Evolutionary conservation across 1,284 basidiomycete species (phyloP).

Genomic region (Apiotrichum siamense): DNA sequence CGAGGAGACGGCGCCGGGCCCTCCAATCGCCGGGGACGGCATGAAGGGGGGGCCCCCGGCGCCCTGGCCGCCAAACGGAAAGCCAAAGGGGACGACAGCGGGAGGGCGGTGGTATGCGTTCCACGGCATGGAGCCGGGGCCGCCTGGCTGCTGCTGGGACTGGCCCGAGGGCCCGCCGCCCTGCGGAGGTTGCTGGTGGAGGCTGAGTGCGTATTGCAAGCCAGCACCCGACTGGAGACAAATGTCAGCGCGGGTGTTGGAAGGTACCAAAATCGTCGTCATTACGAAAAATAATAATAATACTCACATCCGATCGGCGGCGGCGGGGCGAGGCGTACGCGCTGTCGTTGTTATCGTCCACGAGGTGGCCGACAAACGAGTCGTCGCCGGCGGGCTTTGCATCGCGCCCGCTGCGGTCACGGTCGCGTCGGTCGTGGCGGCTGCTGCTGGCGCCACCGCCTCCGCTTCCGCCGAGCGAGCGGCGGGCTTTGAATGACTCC

Average conservation of each 20-base stretch:
- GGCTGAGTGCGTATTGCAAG: slow-evolving; percentile 14
- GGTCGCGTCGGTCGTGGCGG: not conserved
- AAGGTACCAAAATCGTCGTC: no score
- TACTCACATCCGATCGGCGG: not conserved
- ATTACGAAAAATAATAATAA: no score
- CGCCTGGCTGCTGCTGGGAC: not conserved
- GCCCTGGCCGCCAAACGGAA: slow-evolving; percentile 1
- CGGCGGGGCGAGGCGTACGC: not conserved
- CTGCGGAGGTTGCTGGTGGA: slow-evolving; percentile 8
- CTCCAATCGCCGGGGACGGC: not conserved
- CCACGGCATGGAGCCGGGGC: not conserved
- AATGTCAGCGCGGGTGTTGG: not conserved
- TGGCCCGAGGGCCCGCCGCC: no score
- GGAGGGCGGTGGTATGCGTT: not conserved
- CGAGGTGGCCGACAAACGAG: slow-evolving; percentile 31
- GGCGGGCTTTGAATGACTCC: slow-evolving; percentile 36
- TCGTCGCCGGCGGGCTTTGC: slow-evolving; percentile 14
- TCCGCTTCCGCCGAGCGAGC: slow-evolving; percentile 1
- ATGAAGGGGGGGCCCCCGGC: not conserved
- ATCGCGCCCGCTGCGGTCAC: not conserved
- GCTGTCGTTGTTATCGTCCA: slow-evolving; percentile 9
- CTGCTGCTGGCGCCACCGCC: no score
- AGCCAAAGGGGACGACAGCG: not conserved
- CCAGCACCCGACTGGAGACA: slow-evolving; percentile 6
- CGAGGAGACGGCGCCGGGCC: not conserved